Evolutionary conservation across 106 monocot species (phyloP), one percentile per base, ranked within the genome.

Genomic region (Dendrobium chrysotoxum): DNA sequence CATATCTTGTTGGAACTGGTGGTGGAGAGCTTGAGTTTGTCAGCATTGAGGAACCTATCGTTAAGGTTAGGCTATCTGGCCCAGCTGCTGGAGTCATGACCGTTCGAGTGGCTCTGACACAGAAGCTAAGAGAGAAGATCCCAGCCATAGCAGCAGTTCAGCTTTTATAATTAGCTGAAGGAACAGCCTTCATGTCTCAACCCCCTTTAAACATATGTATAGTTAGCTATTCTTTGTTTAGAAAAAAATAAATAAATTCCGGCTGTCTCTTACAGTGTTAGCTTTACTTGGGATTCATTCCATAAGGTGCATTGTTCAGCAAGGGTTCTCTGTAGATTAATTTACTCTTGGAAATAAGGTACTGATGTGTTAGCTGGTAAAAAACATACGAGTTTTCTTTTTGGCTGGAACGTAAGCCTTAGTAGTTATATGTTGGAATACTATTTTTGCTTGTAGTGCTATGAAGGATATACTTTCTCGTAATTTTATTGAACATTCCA

Each of bases 61-160:
- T 99, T 3, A 99, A 95, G 80, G 86, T 99, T 82, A 77, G 91
- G 28, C 91, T 99, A 23, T 86, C 93, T 6, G 99, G 95, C 21
- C 99, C 95, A 4, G 99, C 95, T 21, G 93, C 99, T 40, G 84
- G 91, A 4, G 95, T 99, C 41, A 99, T 95, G 91, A 99, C 91
- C 4, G 93, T 99, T 72, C 80, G 93, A 66, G 99, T 95, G 40
- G 95, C 99, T 31, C 42, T 95, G 18, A 95, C 93, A 13, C 99
- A 99, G 86, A 99, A 95, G 84, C 90, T 99, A 3, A 82, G 95
- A 40, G 99, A 99, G 66, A 99, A 99, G 85, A 93, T 99, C 54
- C 99, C 99, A 28, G 86, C 89, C 31, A 99, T 99, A 72, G 95
- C 95, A 72, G 99, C 99, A 20, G 93, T 99, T 12, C 95, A 99